phyloP scores from a whole-genome alignment of 441 rosid genomes.

The Sinapis alba region DNA sequence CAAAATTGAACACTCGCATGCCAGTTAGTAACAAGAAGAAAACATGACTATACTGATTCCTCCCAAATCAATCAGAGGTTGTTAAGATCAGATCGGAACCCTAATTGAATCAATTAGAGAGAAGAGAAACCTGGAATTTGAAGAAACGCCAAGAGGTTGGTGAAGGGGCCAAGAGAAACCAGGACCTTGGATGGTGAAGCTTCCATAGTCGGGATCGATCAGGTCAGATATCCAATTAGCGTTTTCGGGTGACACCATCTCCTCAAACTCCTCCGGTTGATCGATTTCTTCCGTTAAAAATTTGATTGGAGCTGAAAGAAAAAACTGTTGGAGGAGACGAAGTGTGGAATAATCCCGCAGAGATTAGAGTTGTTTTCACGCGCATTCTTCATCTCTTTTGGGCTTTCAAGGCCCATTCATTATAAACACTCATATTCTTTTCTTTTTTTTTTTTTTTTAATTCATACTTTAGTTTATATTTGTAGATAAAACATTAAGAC shows the following conservation, averaged over 20 bases:
- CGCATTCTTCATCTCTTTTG: neutral
- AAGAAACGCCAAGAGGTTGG: constrained; percentile 54
- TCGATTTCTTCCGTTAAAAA: neutral
- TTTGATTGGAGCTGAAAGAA: neutral
- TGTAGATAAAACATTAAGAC: too few relatives aligned
- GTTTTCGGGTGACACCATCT: constrained; percentile 82
- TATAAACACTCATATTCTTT: neutral
- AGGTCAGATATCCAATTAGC: constrained; percentile 74
- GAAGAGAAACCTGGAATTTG: constrained; percentile 56
- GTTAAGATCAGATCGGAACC: constrained; percentile 15
- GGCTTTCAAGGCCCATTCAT: constrained; percentile 31
- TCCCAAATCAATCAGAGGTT: neutral
- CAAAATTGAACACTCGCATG: neutral
- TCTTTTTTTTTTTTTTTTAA: too few relatives aligned
- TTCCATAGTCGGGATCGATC: constrained; percentile 68
- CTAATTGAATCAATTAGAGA: constrained; percentile 10
- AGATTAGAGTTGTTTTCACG: constrained; percentile 37
- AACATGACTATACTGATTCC: neutral
- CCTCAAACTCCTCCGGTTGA: constrained; percentile 30
- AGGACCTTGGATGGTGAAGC: constrained; percentile 58
- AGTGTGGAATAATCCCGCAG: constrained; percentile 33
- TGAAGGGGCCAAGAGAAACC: constrained; percentile 70
- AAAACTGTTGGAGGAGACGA: constrained; percentile 37
- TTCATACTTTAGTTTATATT: too few relatives aligned
- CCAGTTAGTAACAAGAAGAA: too few relatives aligned